Conservation (phyloP, 2,329 filamentous ascomycete genomes). For the Coleophoma cylindrospora region DNA sequence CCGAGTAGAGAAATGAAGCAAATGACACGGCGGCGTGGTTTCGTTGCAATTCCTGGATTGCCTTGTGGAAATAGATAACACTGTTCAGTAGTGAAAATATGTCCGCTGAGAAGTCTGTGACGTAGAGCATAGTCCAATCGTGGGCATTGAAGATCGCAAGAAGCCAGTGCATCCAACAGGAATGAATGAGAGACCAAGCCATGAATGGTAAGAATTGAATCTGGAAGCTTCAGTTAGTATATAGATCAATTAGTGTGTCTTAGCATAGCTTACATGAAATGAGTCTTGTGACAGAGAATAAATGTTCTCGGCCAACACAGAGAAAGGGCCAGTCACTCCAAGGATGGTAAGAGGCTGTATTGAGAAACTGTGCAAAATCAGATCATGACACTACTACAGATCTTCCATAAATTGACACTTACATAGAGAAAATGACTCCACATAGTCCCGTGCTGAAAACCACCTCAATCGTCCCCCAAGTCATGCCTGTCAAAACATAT, state of each 20-base stretch:
- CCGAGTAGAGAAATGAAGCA: slow-evolving; percentile 59
- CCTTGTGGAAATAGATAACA: slow-evolving; percentile 66
- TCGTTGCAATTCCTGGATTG: slow-evolving; percentile 57
- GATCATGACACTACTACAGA: not conserved
- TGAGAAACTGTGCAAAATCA: slow-evolving; percentile 33
- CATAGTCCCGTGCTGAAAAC: slow-evolving; percentile 62
- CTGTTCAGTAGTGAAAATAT: slow-evolving; percentile 64
- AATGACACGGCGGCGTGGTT: slow-evolving; percentile 51
- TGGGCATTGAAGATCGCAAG: slow-evolving; percentile 63
- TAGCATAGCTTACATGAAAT: slow-evolving; percentile 41
- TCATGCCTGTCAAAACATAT: slow-evolving; percentile 55
- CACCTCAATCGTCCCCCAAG: slow-evolving; percentile 63
- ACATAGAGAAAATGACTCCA: slow-evolving; percentile 58
- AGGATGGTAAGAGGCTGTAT: slow-evolving; percentile 61
- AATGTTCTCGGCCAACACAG: slow-evolving; percentile 62
- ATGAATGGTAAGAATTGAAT: slow-evolving; percentile 61
- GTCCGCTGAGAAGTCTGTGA: slow-evolving; percentile 61
- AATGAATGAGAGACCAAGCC: slow-evolving; percentile 63
- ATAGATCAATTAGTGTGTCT: not conserved
- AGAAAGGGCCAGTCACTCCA: slow-evolving; percentile 62
- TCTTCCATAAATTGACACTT: slow-evolving; percentile 16
- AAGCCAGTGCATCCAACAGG: slow-evolving; percentile 60
- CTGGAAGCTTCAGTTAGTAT: slow-evolving; percentile 21
- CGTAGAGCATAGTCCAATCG: slow-evolving; percentile 67
- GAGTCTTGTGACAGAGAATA: slow-evolving; percentile 50